Base-by-base conservation (phyloP, 768 basidiomycete species). In the Amanita fuliginea region DNA sequence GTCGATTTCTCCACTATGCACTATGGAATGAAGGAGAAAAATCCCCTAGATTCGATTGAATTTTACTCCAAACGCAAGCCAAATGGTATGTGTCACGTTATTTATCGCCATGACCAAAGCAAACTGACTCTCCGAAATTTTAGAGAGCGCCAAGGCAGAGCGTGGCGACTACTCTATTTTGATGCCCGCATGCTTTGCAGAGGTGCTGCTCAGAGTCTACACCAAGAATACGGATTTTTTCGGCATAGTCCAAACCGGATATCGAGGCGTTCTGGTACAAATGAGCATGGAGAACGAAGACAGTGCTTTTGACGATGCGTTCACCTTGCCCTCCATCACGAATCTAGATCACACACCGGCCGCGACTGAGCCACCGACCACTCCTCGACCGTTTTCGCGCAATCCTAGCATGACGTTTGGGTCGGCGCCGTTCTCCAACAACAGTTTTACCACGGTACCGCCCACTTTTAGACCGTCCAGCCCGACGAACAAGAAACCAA, bases 41-140 rank as follows among this genome's bases (percentile, higher is more conserved):
- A 86, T 56, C 89, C 89, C 1, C 58, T 90, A 41, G 74, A 82
- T 40, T 71, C 64, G 13, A 76, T 88, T 47, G 77, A 72, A 59
- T 92, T 90, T 58, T 90, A 88, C 57, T 77, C 80, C 0, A 89
- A 89, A 61, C 65, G 69, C 11, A 68, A 74, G 14, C 77, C 76
- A 0, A 62, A 80, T 50, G 56, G 86, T 88, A 57, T 51, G 72
- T 61, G 10, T 46, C 10, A 40, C 1, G 6, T n/a, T 26, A 6
- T 35, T 26, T 32, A 22, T 21, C 30, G n/a, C 7, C 22, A 13
- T 24, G 4, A 19, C 18, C 14, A 39, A 18, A 46, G 35, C 14
- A 3, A 11, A 21, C 35, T 46, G 18, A 41, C 39, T 48, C 39
- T 2, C 3, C 2, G 5, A 11, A 40, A 1, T 22, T 43, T 14